Base-by-base conservation (phyloP, 768 basidiomycete genomes). In the Collybia sordida region DNA sequence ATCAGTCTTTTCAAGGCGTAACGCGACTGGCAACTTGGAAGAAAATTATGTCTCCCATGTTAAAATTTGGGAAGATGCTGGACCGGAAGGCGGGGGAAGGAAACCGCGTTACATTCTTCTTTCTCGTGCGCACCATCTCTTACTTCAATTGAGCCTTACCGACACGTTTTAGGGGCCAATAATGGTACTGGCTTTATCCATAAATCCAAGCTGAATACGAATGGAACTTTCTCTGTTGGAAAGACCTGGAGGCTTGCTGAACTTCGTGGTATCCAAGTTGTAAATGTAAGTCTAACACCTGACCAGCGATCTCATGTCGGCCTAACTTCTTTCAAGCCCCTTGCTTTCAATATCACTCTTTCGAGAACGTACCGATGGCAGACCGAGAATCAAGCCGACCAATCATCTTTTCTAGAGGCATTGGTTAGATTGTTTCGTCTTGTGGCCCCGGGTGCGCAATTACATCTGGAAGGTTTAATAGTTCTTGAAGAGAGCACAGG, bases 201-300 rank as follows among this genome's bases (percentile, higher is more conserved):
- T 80, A 99, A 99, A 71, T 93, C 95, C 1, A 98, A 98, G 71
- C 73, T 92, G 56, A 98, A 99, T 64, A 85, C 87, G 37, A 98
- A 98, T 63, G 88, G 90, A 27, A 81, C 92, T 0, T 98, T 96
- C 69, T 97, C 93, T 6, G 92, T 98, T 42, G 97, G 97, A 5
- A 99, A 99, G 74, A 93, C 96, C 1, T 99, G 97, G 97, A 79
- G 74, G 52, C 70, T 98, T 42, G 66, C 82, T 36, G 95, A 98
- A 67, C 76, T 98, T 58, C 81, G 89, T 54, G 83, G 72, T 34
- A 64, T 99, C 39, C 86, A 95, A 56, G 86, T 96, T 41, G 51
- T 80, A 28, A 79, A 77, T 62, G 94, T 96, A 65, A 61, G 85
- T 73, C 22, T 41, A 55, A 58, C 36, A 45, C 52, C 37, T 17